A percentile compares a stretch with the other conserved stretches of the same genome.
Evolutionary conservation across 2,329 filamentous ascomycete genomes (phyloP).

Genomic region (Teratosphaeria nubilosa): DNA sequence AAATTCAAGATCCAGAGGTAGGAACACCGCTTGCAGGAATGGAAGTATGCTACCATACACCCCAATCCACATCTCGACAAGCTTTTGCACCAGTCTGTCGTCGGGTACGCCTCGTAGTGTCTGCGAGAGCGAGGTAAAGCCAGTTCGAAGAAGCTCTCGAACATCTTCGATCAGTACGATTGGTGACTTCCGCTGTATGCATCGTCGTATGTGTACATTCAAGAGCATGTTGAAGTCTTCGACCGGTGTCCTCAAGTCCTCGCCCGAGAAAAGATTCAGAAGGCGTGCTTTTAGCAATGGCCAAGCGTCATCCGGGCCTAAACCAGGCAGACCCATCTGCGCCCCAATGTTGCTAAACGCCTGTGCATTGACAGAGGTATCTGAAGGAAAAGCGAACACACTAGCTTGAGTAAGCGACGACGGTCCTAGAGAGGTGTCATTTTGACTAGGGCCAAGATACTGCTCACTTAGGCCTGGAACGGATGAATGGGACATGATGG

Average conservation of each 20-base stretch:
- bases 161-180: slow-evolving; percentile 66
- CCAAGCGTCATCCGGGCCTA: slow-evolving; percentile 66
- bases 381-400: slow-evolving; percentile 23
- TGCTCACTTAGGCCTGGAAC: slow-evolving; percentile 15
- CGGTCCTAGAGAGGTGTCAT: slow-evolving; percentile 17
- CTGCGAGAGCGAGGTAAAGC: slow-evolving; percentile 78
- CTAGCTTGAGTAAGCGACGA: slow-evolving; percentile 18
- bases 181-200: slow-evolving; percentile 62
- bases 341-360: slow-evolving; percentile 35
- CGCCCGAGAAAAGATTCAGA: slow-evolving; percentile 69
- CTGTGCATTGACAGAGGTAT: slow-evolving; percentile 26
- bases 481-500: slow-evolving; percentile 23
- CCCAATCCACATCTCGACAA: slow-evolving; percentile 90
- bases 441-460: slow-evolving; percentile 17
- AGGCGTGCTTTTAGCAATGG: slow-evolving; percentile 67
- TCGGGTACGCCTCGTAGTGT: slow-evolving; percentile 70
- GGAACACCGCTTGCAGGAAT: slow-evolving; percentile 89
- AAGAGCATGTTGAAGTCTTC: slow-evolving; percentile 77
- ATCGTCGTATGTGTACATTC: slow-evolving; percentile 67
- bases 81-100: slow-evolving; percentile 75
- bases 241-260: slow-evolving; percentile 67
- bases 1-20: slow-evolving; percentile 89
- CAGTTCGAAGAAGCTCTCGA: slow-evolving; percentile 63
- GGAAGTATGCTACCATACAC: slow-evolving; percentile 85
- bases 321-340: slow-evolving; percentile 38